A percentile compares a stretch with the other conserved stretches of the same genome.
These are phyloP conservation scores for Amaranthus cruentus DNA, from an alignment of 148 eudicot genomes.

Conservation along the genomic window DNA sequence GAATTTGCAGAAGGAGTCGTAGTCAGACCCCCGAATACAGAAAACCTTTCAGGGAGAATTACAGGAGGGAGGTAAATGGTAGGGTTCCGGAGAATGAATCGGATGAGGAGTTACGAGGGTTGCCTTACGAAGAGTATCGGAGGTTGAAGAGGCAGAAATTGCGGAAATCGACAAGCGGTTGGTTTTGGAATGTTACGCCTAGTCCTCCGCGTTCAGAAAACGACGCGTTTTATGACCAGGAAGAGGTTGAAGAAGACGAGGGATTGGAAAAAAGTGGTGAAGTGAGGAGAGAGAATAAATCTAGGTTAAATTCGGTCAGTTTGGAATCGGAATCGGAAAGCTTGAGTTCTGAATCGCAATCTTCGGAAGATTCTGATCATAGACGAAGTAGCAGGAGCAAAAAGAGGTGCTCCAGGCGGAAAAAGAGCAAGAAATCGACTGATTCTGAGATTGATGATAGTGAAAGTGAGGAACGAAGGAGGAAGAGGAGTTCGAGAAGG, in stretches of 20 bases:
- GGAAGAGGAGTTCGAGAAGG: conserved; percentile 24
- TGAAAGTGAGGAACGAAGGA: conserved; percentile 28
- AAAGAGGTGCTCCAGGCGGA: conserved; percentile 29
- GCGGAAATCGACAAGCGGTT: conserved; percentile 40
- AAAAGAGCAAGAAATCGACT: conserved; percentile 23
- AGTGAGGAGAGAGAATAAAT: neutral
- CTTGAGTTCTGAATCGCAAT: conserved; percentile 30
- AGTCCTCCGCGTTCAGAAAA: conserved; percentile 68
- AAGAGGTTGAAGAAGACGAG: conserved; percentile 24
- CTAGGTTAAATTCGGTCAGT: neutral
- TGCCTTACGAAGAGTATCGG: conserved; percentile 61
- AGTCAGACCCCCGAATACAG: conserved; percentile 24
- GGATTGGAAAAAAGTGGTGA: neutral
- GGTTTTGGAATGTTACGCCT: conserved; percentile 72
- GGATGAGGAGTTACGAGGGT: conserved; percentile 72
- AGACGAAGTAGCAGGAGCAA: conserved; percentile 36
- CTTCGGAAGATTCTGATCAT: conserved; percentile 32
- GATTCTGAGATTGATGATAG: conserved; percentile 24
- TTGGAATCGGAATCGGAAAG: conserved; percentile 30
- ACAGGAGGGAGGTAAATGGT: conserved; percentile 25
- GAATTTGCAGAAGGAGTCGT: conserved; percentile 25
- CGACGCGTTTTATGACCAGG: conserved; percentile 35
- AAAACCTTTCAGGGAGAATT: conserved; percentile 26
- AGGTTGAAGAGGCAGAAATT: conserved; percentile 76
- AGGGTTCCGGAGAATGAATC: conserved; percentile 51